Base-by-base conservation (phyloP, 2,329 filamentous ascomycete species). In the Nemania sp. region DNA sequence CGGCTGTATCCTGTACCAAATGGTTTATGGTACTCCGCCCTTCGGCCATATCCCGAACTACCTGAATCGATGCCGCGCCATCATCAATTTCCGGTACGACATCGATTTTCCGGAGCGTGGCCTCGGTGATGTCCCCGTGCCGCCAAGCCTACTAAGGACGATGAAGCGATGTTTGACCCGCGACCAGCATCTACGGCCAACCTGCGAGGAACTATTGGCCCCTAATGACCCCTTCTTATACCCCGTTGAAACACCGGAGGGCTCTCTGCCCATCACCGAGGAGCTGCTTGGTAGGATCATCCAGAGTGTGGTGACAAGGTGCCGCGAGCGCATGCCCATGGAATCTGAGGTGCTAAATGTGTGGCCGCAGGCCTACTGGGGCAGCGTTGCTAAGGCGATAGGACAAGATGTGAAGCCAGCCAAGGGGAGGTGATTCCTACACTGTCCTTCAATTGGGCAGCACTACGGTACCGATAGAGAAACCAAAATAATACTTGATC, bases 1-100 rank as follows among this genome's bases (percentile, higher is more conserved):
- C 15, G 96, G 96, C 20, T 99, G 96, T 77, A 98, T 99, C 69
- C 84, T 99, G 15, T 99, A 97, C 82, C 95, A 98, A 78, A 97
- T 99, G 92, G 93, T 95, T 0, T 99, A 99, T 77, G 96, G 96
- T n/a, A 87, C 91, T n/a, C 92, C 93, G 3, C 96, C 96, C 0
- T 99, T 99, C 77, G 94, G 91, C 15, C 94, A 98, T 77, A 97
- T 99, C 73, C 84, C 89, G 66, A 96, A 95, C 80, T 93, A 91
- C 76, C 93, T 97, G 83, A 89, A 92, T 43, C 90, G 93, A 24
- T 96, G 97, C 78, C 90, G 93, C 79, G 92, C 93, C 67, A 96
- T 97, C 77, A 92, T 94, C 73, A 93, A 95, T 79, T 92, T 89
- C 80, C 86, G 89, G 64, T 89, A 94, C 78, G 79, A 81, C 5